Conservation (phyloP, 2,329 filamentous ascomycete genomes). For the Sordariomycetes sp. region DNA sequence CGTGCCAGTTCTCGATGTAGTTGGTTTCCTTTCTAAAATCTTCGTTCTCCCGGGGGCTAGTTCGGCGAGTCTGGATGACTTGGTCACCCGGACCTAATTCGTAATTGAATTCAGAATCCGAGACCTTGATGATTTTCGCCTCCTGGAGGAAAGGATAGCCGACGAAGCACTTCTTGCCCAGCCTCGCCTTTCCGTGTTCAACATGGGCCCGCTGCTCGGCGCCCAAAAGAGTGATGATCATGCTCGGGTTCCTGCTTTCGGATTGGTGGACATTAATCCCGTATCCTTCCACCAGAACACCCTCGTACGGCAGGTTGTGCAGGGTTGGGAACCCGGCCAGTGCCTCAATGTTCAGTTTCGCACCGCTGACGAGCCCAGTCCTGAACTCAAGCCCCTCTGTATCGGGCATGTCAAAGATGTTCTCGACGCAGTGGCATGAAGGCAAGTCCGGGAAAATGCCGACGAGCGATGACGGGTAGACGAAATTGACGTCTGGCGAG, state of each 20-base stretch:
- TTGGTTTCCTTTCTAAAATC: constrained; percentile 76
- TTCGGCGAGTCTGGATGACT: constrained; percentile 58
- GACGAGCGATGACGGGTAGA: constrained; percentile 76
- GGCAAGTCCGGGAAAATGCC: constrained; percentile 83
- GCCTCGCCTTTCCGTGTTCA: constrained; percentile 60
- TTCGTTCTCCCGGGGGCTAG: constrained; percentile 55
- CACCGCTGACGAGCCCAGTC: constrained; percentile 72
- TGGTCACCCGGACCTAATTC: constrained; percentile 51
- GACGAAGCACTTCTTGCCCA: constrained; percentile 79
- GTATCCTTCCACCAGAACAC: constrained; percentile 56
- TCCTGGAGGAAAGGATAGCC: constrained; percentile 94
- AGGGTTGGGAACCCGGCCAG: constrained; percentile 88
- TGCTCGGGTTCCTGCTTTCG: constrained; percentile 92
- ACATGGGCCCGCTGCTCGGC: constrained; percentile 58
- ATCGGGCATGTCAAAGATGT: constrained; percentile 87
- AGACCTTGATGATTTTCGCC: constrained; percentile 76
- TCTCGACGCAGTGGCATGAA: constrained; percentile 84
- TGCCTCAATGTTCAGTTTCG: constrained; percentile 68
- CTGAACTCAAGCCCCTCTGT: constrained; percentile 82
- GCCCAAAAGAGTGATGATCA: constrained; percentile 75
- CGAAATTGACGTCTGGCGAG: constrained; percentile 60
- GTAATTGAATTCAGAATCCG: constrained; percentile 90
- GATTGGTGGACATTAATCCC: constrained; percentile 92
- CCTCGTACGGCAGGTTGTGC: constrained; percentile 73
- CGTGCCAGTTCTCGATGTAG: constrained; percentile 76